Conservation (phyloP, 306 rosid species). For the Fagus sylvatica region DNA sequence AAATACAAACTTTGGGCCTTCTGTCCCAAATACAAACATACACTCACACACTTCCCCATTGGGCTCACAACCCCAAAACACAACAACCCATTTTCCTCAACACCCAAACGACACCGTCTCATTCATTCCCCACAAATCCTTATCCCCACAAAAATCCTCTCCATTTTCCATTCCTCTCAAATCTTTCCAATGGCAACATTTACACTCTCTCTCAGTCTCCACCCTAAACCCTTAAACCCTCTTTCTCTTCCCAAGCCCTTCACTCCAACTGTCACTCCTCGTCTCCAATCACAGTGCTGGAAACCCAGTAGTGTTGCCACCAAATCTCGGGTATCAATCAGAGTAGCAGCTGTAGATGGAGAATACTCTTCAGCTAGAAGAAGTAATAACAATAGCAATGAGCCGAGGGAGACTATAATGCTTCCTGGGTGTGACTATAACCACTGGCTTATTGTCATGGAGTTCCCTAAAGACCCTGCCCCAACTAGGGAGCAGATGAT, state of each 20-base stretch:
- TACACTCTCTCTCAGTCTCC: constrained; percentile 28
- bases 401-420: constrained; percentile 86
- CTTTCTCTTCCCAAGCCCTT: constrained; percentile 32
- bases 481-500: constrained; percentile 95
- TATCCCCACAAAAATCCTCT: not conserved
- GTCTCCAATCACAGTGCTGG: constrained; percentile 11
- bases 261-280: constrained; percentile 12
- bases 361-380: constrained; percentile 59
- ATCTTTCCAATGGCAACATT: constrained; percentile 53
- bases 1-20: not conserved
- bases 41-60: too few relatives aligned
- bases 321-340: constrained; percentile 26
- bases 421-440: constrained; percentile 95
- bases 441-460: constrained; percentile 97
- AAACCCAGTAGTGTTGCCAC: not conserved
- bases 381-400: constrained; percentile 64
- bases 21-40: too few relatives aligned
- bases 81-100: not conserved
- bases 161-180: not conserved
- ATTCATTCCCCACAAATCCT: not conserved
- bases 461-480: constrained; percentile 91
- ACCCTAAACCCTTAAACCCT: constrained; percentile 55
- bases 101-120: not conserved
- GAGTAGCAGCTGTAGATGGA: constrained; percentile 52
- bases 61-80: too few relatives aligned